These are phyloP conservation scores for Salvia sclarea DNA, from an alignment of 305 asterid genomes.

Conservation along the genomic window DNA sequence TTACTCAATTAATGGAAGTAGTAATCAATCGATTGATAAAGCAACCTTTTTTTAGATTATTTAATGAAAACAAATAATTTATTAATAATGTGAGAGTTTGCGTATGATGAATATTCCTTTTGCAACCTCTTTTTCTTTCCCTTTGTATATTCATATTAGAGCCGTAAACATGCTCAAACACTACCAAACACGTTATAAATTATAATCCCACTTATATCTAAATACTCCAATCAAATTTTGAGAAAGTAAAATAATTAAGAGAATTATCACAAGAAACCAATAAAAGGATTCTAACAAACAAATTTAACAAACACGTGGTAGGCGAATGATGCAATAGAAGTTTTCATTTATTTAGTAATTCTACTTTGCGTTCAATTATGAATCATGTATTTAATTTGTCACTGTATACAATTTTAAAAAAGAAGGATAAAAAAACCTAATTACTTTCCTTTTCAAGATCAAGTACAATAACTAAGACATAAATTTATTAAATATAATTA, in stretches of 20 bases:
- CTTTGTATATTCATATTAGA: too few relatives aligned
- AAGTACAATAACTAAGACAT: not conserved
- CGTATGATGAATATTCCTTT: not conserved
- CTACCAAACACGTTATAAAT: not conserved
- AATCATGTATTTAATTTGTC: not conserved
- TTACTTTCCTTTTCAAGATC: not conserved
- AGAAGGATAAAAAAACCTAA: too few relatives aligned
- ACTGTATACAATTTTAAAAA: too few relatives aligned
- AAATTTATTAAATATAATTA: not conserved
- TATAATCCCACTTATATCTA: not conserved
- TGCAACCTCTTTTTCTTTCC: not conserved
- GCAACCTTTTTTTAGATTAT: slow-evolving; percentile 9
- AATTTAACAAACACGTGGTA: not conserved
- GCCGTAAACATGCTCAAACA: not conserved
- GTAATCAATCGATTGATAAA: not conserved
- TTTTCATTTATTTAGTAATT: not conserved
- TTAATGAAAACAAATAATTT: not conserved
- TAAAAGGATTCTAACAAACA: not conserved
- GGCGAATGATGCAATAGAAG: not conserved
- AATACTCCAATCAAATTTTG: too few relatives aligned
- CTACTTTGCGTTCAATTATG: not conserved
- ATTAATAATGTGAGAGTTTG: too few relatives aligned
- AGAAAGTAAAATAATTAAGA: not conserved
- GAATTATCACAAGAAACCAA: not conserved
- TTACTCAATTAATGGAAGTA: not conserved